phyloP scores from a whole-genome alignment of 2,329 filamentous ascomycete species.

The Emericellopsis cladophorae region DNA sequence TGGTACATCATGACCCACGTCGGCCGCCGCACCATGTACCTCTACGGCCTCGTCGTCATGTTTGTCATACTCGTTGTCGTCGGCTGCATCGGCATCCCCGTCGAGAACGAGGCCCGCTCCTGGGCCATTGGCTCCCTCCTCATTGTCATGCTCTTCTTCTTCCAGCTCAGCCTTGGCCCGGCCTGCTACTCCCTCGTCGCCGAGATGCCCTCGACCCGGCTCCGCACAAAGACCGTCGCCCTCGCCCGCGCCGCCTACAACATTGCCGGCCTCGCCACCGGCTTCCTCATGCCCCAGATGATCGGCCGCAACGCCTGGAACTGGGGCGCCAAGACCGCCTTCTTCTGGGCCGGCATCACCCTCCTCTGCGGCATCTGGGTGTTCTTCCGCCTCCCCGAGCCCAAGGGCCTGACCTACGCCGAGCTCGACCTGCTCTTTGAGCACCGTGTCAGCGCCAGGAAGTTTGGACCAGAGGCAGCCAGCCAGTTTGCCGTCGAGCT shows the following conservation, averaged over 20 bases:
- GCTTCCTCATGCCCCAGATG: conserved; percentile 32
- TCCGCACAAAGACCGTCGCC: conserved; percentile 31
- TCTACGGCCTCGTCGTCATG: conserved; percentile 35
- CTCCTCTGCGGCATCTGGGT: conserved; percentile 33
- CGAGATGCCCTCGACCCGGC: conserved; percentile 30
- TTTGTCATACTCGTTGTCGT: conserved; percentile 24
- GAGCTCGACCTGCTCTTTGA: conserved; percentile 46
- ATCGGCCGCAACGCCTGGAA: conserved; percentile 31
- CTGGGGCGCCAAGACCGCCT: conserved; percentile 33
- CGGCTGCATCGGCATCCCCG: conserved; percentile 28
- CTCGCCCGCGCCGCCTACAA: conserved; percentile 33
- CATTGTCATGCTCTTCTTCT: conserved; percentile 27
- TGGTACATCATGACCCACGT: conserved; percentile 30
- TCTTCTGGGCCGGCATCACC: conserved; percentile 32
- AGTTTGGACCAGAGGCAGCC: conserved; percentile 14
- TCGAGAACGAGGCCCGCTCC: conserved; percentile 30
- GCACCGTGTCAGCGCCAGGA: conserved; percentile 24
- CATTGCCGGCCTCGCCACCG: conserved; percentile 31
- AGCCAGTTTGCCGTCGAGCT: background rate
- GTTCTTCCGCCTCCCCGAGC: conserved; percentile 40
- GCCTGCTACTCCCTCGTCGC: conserved; percentile 29
- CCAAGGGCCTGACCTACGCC: conserved; percentile 36
- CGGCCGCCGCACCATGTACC: conserved; percentile 31
- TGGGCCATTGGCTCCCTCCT: conserved; percentile 34
- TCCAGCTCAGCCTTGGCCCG: conserved; percentile 32